Evolutionary conservation across 2,329 filamentous ascomycete genomes (phyloP), one percentile per base, ranked within the genome.

Genomic region (Pseudogymnoascus pannorum): DNA sequence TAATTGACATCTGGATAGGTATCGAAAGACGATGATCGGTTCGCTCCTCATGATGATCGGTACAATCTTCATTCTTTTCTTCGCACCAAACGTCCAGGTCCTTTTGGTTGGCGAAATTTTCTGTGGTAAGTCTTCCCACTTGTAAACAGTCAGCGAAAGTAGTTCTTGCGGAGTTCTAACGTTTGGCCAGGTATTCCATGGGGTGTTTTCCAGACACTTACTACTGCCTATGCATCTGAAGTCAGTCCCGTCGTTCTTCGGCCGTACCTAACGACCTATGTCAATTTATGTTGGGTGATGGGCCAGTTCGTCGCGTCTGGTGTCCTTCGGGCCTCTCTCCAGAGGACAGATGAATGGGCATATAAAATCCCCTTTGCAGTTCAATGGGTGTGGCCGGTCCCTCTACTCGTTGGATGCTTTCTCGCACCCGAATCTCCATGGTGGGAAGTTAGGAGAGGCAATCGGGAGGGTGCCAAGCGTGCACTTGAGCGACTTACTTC

Each of bases 41-140:
- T 77, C 75, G 63, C 70, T 80, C 14, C 62, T 74, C 14, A 64
- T 76, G 51, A 72, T 80, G 64, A 73, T 71, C 14, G 75, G 73
- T 4, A 77, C 75, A 66, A 79, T 78, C n/a, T 74, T 78, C 22
- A 76, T 81, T 59, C 78, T 78, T 63, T 81, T 81, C 71, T 80
- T 78, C 4, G 78, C 78, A 3, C 72, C 74, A 57, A 77, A 76
- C 44, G 74, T 80, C 18, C 71, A 76, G 63, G 69, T 75, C 11
- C 68, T 81, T 22, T 71, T 78, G 7, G 76, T 76, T 2, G 79
- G 76, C 29, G 76, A 80, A 66, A 77, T 81, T 44, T 71, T 81
- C 5, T 78, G 76, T 51, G 77, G 42, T 48, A 7, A 48, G 42
- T 48, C 42, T 77, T 58, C 73, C 79, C 57, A 77, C 77, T 4